Conservation (phyloP, 306 rosid species). For the Mimosa bimucronata region DNA sequence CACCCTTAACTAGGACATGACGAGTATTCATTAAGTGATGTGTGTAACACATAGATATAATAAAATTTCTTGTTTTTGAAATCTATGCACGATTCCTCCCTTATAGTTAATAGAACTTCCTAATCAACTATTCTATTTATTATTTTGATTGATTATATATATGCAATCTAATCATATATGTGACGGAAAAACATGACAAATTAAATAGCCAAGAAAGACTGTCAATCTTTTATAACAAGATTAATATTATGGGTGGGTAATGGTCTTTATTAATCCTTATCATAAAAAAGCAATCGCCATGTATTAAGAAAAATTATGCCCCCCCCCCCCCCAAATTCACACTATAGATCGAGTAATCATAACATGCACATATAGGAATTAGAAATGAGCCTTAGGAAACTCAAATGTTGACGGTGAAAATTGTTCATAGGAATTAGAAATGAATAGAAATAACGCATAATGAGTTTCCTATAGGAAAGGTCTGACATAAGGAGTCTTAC, state of each 20-base stretch:
- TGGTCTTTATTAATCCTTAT: constrained; percentile 1
- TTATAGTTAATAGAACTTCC: not conserved
- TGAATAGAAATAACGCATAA: too few species aligned
- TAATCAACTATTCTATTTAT: not conserved
- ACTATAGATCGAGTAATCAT: not conserved
- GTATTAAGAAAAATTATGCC: too few species aligned
- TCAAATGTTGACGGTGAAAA: too few species aligned
- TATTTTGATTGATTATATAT: not conserved
- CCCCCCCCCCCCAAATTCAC: not conserved
- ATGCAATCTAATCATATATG: not conserved
- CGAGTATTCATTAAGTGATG: not conserved
- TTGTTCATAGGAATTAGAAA: too few species aligned
- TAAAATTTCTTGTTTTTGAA: not conserved
- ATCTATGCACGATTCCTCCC: not conserved
- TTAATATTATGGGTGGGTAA: not conserved
- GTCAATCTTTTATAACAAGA: not conserved
- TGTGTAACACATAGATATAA: too few species aligned
- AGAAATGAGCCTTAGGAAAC: not conserved
- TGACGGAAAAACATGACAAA: not conserved
- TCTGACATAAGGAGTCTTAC: too few species aligned
- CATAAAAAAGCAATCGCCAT: not conserved
- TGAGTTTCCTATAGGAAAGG: too few species aligned
- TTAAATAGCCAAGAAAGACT: not conserved
- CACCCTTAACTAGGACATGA: too few species aligned
- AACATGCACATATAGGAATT: too few species aligned